Percentiles rank a stretch among this genome's conserved stretches.
phyloP scores from a whole-genome alignment of 2,329 filamentous ascomycete genomes.

The Botrytis fragariae region DNA sequence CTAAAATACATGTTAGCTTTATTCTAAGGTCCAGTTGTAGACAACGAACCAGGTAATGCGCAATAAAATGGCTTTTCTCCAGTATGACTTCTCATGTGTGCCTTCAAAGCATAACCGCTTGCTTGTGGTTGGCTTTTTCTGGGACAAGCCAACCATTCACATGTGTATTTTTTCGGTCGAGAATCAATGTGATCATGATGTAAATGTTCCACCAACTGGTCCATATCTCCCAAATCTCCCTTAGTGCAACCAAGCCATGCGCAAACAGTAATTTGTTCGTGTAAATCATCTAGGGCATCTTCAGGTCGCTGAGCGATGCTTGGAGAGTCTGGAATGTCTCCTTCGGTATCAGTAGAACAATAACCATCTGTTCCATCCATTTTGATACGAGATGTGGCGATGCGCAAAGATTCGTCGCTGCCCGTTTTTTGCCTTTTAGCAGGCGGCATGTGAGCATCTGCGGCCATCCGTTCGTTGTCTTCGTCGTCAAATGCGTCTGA shows the following conservation, averaged over 20 bases:
- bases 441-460: conserved; percentile 39
- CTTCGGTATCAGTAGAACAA: conserved; percentile 86
- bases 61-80: conserved; percentile 99
- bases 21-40: background rate
- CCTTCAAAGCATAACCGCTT: conserved; percentile 91
- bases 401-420: conserved; percentile 26
- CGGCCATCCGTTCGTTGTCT: conserved; percentile 51
- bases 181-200: conserved; percentile 93
- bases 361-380: conserved; percentile 43
- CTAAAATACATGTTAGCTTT: conserved; percentile 45
- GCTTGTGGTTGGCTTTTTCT: conserved; percentile 89
- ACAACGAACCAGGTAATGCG: conserved; percentile 73
- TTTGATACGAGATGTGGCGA: conserved; percentile 38
- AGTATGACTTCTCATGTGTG: conserved; percentile 97
- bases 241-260: conserved; percentile 73
- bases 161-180: conserved; percentile 95
- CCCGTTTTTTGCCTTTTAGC: conserved; percentile 37
- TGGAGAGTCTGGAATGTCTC: conserved; percentile 74
- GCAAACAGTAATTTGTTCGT: conserved; percentile 75
- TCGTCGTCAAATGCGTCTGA: conserved; percentile 61
- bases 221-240: conserved; percentile 76
- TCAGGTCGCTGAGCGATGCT: conserved; percentile 61
- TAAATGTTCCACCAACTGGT: conserved; percentile 76
- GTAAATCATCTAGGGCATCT: conserved; percentile 62
- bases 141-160: conserved; percentile 89